A percentile compares a stretch with the other conserved stretches of the same genome.
Conservation (phyloP, 1,139 yeast genomes). For the Saccharomycopsis hybrid region DNA sequence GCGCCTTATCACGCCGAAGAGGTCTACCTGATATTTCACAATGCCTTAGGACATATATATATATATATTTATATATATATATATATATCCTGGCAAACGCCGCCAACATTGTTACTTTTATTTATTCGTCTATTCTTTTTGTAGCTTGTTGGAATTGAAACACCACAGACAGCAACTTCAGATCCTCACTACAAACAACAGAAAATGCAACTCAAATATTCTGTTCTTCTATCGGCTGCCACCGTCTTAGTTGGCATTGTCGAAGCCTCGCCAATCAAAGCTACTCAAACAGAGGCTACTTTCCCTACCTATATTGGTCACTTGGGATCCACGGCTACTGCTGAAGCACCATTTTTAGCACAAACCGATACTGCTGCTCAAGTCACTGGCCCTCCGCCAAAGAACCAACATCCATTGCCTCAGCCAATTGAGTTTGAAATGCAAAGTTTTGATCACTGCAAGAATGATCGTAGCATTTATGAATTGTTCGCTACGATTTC, state of each 20-base stretch:
- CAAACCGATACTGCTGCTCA: conserved; percentile 22
- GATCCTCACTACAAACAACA: too few species aligned
- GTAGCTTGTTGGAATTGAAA: too few species aligned
- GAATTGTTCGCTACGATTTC: conserved; percentile 43
- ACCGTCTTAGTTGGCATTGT: not conserved
- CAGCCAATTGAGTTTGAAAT: conserved; percentile 21
- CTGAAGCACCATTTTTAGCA: conserved; percentile 21
- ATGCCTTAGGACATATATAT: too few species aligned
- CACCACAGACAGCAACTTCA: too few species aligned
- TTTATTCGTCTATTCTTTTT: too few species aligned
- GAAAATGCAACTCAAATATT: too few species aligned
- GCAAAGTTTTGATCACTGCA: conserved; percentile 21
- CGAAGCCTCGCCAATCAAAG: conserved; percentile 3
- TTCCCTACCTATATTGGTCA: conserved; percentile 21
- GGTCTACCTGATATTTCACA: too few species aligned
- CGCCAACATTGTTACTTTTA: too few species aligned
- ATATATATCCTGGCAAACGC: too few species aligned
- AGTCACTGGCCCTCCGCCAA: conserved; percentile 21
- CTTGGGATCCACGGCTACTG: conserved; percentile 22
- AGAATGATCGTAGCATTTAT: conserved; percentile 30
- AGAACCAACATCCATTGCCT: conserved; percentile 16
- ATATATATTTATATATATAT: too few species aligned
- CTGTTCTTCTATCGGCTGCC: too few species aligned
- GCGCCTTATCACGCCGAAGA: too few species aligned
- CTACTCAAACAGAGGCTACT: conserved; percentile 6